These are phyloP conservation scores for Chlorociboria aeruginascens DNA, from an alignment of 495 filamentous ascomycete genomes.

Conservation along the genomic window DNA sequence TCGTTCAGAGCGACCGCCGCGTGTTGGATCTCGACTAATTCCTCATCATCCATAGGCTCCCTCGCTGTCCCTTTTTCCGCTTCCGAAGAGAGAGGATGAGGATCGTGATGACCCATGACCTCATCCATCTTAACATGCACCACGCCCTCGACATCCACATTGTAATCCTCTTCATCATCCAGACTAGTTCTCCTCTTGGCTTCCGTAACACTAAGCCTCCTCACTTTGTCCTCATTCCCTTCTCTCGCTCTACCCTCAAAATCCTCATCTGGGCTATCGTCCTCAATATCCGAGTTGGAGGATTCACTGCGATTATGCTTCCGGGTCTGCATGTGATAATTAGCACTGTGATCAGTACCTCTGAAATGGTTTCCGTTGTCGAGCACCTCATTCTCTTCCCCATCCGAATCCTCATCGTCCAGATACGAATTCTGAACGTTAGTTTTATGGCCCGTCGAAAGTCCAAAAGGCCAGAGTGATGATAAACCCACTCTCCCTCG, in stretches of 20 bases:
- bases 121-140: slow-evolving; percentile 17
- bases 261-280: slow-evolving; percentile 30
- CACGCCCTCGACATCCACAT: slow-evolving; percentile 38
- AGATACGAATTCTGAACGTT: slow-evolving; percentile 5
- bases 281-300: slow-evolving; percentile 17
- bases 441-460: not conserved
- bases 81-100: not conserved
- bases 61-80: slow-evolving; percentile 2
- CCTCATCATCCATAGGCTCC: slow-evolving; percentile 12
- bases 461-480: slow-evolving; percentile 17
- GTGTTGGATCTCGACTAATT: slow-evolving; percentile 19
- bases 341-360: slow-evolving; percentile 11
- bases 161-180: slow-evolving; percentile 44
- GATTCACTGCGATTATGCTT: not conserved
- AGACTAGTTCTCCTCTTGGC: slow-evolving; percentile 41
- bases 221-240: slow-evolving; percentile 4
- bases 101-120: not conserved
- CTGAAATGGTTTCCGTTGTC: slow-evolving; percentile 6
- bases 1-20: slow-evolving; percentile 1
- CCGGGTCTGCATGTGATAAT: slow-evolving; percentile 3
- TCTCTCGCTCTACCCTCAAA: slow-evolving; percentile 21
- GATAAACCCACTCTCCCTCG: slow-evolving; percentile 12
- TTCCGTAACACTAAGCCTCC: slow-evolving; percentile 30
- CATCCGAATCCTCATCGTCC: not conserved
- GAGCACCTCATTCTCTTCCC: not conserved